phyloP scores from a whole-genome alignment of 768 basidiomycete genomes.

The Mycena metata region DNA sequence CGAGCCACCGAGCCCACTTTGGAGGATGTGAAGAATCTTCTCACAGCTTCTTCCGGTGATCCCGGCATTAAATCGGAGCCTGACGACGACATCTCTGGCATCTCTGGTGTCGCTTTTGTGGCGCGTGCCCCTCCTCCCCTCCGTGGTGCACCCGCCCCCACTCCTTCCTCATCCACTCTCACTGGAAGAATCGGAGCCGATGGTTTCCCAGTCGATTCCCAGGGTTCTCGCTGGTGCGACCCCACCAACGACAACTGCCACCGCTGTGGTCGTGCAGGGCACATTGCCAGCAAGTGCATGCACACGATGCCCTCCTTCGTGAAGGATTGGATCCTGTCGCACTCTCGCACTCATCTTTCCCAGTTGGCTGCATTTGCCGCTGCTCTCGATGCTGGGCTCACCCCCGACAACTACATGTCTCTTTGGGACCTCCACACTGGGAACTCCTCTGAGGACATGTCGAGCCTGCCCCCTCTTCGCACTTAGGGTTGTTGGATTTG shows the following conservation, averaged over 20 bases:
- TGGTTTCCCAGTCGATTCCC: slow-evolving; percentile 9
- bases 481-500: too few relatives aligned
- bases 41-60: too few relatives aligned
- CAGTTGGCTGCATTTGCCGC: slow-evolving; percentile 2
- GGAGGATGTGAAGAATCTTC: background rate
- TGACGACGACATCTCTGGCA: too few relatives aligned
- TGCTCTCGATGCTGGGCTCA: slow-evolving; percentile 15
- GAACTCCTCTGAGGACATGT: too few relatives aligned
- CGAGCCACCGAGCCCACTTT: slow-evolving; percentile 6
- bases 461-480: too few relatives aligned
- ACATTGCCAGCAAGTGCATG: slow-evolving; percentile 26
- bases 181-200: slow-evolving; percentile 9
- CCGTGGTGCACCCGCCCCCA: too few relatives aligned
- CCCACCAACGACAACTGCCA: slow-evolving; percentile 12
- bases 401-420: too few relatives aligned
- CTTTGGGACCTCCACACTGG: too few relatives aligned
- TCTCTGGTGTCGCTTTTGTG: too few relatives aligned
- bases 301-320: slow-evolving; percentile 23
- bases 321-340: slow-evolving; percentile 14
- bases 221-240: slow-evolving; percentile 19
- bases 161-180: background rate
- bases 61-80: too few relatives aligned
- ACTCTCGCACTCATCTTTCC: background rate
- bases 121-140: too few relatives aligned
- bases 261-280: slow-evolving; percentile 12